phyloP scores from a whole-genome alignment of 345 rosid species.

The Camelina sativa region DNA sequence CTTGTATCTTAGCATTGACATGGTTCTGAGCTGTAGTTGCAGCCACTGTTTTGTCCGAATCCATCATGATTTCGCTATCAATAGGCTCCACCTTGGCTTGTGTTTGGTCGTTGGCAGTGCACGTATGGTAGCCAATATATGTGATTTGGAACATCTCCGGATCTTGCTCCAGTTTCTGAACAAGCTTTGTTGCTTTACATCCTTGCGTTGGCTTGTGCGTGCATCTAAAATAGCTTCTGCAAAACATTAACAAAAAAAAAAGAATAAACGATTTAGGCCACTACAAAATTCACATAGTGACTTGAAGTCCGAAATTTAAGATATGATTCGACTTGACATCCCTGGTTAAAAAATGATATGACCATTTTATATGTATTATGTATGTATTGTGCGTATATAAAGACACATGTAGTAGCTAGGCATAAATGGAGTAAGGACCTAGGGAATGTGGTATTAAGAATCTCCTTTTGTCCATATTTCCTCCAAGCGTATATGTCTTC shows the following conservation, averaged over 20 bases:
- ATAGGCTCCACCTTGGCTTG: constrained; percentile 25
- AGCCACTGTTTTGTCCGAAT: constrained; percentile 22
- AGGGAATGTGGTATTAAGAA: constrained; percentile 66
- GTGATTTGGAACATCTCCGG: constrained; percentile 56
- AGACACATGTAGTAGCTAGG: background rate
- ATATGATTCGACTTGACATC: background rate
- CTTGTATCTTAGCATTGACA: constrained; percentile 24
- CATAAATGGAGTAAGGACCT: constrained; percentile 52
- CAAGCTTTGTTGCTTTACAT: constrained; percentile 75
- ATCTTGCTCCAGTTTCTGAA: constrained; percentile 64
- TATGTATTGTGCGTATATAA: background rate
- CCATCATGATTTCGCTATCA: constrained; percentile 23
- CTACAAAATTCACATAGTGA: background rate
- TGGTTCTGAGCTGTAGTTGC: constrained; percentile 4
- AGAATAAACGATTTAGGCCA: constrained; percentile 29
- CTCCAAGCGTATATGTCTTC: constrained; percentile 83
- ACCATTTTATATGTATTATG: background rate
- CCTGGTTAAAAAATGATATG: background rate
- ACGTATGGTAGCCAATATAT: constrained; percentile 71
- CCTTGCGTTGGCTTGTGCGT: constrained; percentile 71
- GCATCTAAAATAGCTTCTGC: constrained; percentile 92
- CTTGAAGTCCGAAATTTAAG: background rate
- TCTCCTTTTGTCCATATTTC: constrained; percentile 87
- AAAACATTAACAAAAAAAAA: constrained; percentile 15
- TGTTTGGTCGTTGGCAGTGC: constrained; percentile 44